Conservation (phyloP, 495 filamentous ascomycete genomes). For the Daldinia bambusicola region DNA sequence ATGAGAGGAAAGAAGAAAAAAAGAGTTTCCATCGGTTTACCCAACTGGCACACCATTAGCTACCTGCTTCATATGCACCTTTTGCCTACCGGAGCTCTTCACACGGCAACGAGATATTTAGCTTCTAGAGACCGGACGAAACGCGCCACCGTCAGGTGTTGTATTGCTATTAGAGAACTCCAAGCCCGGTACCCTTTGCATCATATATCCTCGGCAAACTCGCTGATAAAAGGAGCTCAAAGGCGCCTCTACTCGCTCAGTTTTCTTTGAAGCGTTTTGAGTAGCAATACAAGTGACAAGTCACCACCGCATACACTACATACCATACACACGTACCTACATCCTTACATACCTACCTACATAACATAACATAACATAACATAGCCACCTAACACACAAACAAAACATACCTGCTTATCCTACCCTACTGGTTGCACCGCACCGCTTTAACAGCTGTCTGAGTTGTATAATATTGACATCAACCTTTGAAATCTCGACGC, state of each 20-base stretch:
- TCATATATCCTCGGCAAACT: constrained; percentile 32
- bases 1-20: constrained; percentile 13
- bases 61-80: constrained; percentile 28
- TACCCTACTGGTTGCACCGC: constrained; percentile 19
- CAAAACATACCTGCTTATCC: constrained; percentile 7
- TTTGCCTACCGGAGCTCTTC: constrained; percentile 37
- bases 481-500: constrained; percentile 38
- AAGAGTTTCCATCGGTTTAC: too few relatives aligned
- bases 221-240: constrained; percentile 31
- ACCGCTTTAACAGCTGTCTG: constrained; percentile 6
- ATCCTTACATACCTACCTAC: not conserved
- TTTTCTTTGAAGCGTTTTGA: constrained; percentile 11
- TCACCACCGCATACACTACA: constrained; percentile 29
- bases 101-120: constrained; percentile 13
- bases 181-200: not conserved
- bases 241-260: constrained; percentile 8
- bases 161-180: constrained; percentile 21
- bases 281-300: constrained; percentile 31
- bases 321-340: too few relatives aligned
- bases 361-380: too few relatives aligned
- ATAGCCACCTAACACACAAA: constrained; percentile 3
- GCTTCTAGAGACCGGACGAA: constrained; percentile 19
- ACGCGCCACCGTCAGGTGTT: constrained; percentile 38
- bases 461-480: constrained; percentile 37
- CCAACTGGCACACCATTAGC: too few relatives aligned